Evolutionary conservation across 371 early-diverging fungal species (phyloP).

Genomic region (Actinomucor elegans): DNA sequence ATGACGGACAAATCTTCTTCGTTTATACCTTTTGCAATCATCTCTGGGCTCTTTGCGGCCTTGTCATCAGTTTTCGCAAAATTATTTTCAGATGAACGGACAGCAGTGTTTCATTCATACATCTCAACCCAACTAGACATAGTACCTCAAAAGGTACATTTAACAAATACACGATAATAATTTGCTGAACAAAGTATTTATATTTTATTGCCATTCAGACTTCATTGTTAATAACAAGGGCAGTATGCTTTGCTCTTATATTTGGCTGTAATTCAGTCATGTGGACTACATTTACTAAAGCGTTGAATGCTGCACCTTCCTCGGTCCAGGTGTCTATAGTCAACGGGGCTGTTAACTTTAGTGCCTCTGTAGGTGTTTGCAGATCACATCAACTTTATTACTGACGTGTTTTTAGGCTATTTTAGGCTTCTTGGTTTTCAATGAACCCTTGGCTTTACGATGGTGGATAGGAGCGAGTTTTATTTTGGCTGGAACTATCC

Average conservation of each 20-base stretch:
- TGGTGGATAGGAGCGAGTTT: constrained; percentile 82
- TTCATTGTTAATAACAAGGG: constrained; percentile 47
- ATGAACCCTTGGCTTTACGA: constrained; percentile 64
- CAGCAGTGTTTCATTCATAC: constrained; percentile 31
- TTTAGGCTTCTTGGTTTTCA: constrained; percentile 64
- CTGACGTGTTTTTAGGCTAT: constrained; percentile 49
- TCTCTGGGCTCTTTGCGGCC: constrained; percentile 72
- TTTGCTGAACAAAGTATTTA: no score
- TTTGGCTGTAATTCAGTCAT: constrained; percentile 73
- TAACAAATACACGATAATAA: no score
- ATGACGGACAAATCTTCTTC: no score
- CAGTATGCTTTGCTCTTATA: constrained; percentile 54
- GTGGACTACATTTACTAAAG: constrained; percentile 84
- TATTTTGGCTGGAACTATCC: constrained; percentile 62
- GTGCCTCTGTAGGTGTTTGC: constrained; percentile 56
- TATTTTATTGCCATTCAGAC: no score
- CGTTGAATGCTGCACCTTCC: constrained; percentile 66
- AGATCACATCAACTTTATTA: background rate
- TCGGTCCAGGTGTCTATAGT: constrained; percentile 71
- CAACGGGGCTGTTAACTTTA: constrained; percentile 75
- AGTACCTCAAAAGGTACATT: constrained; percentile 24
- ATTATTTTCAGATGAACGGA: constrained; percentile 61
- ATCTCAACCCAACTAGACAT: constrained; percentile 1
- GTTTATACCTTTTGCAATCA: constrained; percentile 51
- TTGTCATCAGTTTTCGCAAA: constrained; percentile 79